phyloP scores from a whole-genome alignment of 352 stramenopile species.

The Pythium aquatile region DNA sequence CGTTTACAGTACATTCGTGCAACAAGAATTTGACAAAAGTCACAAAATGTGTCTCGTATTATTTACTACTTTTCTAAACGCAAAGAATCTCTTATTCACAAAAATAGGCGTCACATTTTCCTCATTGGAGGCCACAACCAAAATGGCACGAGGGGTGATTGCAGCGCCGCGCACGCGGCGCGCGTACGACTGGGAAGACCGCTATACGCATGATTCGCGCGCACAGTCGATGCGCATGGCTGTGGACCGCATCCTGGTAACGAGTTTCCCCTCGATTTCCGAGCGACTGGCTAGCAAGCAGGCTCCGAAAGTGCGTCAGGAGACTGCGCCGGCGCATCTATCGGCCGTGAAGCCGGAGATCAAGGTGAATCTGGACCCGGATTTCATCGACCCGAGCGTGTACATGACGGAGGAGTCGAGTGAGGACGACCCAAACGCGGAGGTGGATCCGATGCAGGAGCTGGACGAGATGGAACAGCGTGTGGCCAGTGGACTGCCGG shows the following conservation, averaged over 20 bases:
- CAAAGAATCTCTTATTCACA: no score
- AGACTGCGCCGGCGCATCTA: not conserved
- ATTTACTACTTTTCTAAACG: no score
- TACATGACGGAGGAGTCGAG: constrained; percentile 48
- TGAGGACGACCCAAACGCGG: constrained; percentile 38
- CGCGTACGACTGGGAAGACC: constrained; percentile 21
- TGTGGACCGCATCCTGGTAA: constrained; percentile 26
- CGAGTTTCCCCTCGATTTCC: constrained; percentile 17
- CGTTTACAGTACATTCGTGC: not conserved
- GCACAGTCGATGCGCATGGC: constrained; percentile 34
- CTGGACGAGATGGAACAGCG: constrained; percentile 57
- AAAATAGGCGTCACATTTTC: not conserved
- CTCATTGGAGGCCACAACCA: not conserved
- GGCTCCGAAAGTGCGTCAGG: constrained; percentile 6
- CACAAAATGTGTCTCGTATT: not conserved
- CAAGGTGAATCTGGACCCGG: not conserved
- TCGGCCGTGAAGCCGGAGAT: constrained; percentile 4
- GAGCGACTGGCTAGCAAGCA: constrained; percentile 3
- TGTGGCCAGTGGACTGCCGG: not conserved
- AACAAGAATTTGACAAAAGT: not conserved
- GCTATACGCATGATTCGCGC: constrained; percentile 10
- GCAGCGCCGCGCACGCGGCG: no score
- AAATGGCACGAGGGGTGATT: not conserved
- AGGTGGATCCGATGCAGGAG: constrained; percentile 66
- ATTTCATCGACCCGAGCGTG: constrained; percentile 11